These are phyloP conservation scores for Phytophthora macrochlamydospora DNA, from an alignment of 352 stramenopile genomes.

Conservation along the genomic window DNA sequence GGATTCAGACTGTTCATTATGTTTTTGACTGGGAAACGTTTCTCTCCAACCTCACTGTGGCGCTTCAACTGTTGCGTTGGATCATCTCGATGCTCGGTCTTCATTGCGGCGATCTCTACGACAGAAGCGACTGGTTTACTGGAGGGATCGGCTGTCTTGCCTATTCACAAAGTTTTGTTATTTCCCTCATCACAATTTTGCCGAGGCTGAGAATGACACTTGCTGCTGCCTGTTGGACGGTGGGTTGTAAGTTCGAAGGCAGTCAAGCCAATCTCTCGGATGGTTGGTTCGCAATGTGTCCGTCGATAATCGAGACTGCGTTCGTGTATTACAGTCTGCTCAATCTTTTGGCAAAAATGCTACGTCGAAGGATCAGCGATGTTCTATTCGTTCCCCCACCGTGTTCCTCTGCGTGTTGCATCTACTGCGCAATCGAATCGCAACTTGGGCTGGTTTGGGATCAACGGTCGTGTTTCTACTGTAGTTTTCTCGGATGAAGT, in stretches of 20 bases:
- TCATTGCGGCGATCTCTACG: constrained; percentile 6
- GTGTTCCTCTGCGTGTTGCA: constrained; percentile 11
- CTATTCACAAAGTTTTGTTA: constrained; percentile 26
- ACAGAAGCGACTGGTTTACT: not conserved
- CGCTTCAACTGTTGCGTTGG: constrained; percentile 36
- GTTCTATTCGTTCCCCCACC: constrained; percentile 7
- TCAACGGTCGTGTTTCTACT: constrained; percentile 29
- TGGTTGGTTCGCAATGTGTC: constrained; percentile 30
- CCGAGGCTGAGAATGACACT: constrained; percentile 36
- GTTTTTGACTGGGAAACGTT: constrained; percentile 34
- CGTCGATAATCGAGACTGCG: constrained; percentile 22
- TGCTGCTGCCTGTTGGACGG: constrained; percentile 28
- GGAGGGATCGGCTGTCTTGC: constrained; percentile 34
- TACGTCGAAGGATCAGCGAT: constrained; percentile 9
- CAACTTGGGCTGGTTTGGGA: constrained; percentile 3
- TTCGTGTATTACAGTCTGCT: constrained; percentile 30
- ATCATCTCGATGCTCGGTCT: constrained; percentile 25
- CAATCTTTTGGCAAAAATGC: constrained; percentile 21
- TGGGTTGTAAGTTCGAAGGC: constrained; percentile 45
- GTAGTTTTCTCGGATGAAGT: constrained; percentile 35
- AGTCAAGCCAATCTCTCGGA: constrained; percentile 32
- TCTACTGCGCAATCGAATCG: constrained; percentile 18
- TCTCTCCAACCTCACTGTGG: constrained; percentile 36
- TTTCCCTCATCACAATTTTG: constrained; percentile 33
- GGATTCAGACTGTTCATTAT: no score